phyloP scores from a whole-genome alignment of 768 basidiomycete genomes.

The Leccinum imitatum region DNA sequence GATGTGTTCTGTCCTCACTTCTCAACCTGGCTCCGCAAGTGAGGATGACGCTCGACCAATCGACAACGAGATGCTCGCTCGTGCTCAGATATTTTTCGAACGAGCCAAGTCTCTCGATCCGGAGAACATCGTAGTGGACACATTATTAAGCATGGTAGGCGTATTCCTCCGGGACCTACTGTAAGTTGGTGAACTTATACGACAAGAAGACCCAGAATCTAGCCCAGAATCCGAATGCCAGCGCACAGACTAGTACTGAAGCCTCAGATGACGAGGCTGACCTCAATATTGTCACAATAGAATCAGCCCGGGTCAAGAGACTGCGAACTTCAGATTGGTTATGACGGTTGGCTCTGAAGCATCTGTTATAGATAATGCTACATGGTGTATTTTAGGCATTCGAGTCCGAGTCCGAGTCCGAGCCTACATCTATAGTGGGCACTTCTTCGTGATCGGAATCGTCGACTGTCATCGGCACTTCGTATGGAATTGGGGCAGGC shows the following conservation, averaged over 20 bases:
- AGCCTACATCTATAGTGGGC: conserved; percentile 74
- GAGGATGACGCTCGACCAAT: conserved; percentile 8
- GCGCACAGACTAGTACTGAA: too few species aligned
- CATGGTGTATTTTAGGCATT: conserved; percentile 37
- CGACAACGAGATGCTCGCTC: conserved; percentile 45
- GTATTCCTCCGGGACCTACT: neutral
- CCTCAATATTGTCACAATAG: neutral
- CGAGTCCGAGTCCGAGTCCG: conserved; percentile 83
- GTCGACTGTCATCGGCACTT: conserved; percentile 22
- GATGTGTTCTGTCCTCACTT: conserved; percentile 63
- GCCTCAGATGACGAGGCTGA: conserved; percentile 39
- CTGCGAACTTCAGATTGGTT: conserved; percentile 12
- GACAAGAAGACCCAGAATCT: conserved; percentile 23
- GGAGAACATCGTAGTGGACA: conserved; percentile 49
- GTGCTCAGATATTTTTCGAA: conserved; percentile 61
- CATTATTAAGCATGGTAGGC: conserved; percentile 55
- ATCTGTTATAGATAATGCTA: neutral
- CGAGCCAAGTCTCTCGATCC: conserved; percentile 61
- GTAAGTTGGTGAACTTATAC: neutral
- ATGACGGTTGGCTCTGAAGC: neutral
- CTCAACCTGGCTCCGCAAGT: conserved; percentile 35
- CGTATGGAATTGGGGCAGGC: neutral
- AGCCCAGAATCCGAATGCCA: conserved; percentile 17
- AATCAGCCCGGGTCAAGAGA: conserved; percentile 12
- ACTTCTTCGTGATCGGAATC: conserved; percentile 73